phyloP scores from a whole-genome alignment of 2,329 filamentous ascomycete genomes.

The Aplosporella prunicola region DNA sequence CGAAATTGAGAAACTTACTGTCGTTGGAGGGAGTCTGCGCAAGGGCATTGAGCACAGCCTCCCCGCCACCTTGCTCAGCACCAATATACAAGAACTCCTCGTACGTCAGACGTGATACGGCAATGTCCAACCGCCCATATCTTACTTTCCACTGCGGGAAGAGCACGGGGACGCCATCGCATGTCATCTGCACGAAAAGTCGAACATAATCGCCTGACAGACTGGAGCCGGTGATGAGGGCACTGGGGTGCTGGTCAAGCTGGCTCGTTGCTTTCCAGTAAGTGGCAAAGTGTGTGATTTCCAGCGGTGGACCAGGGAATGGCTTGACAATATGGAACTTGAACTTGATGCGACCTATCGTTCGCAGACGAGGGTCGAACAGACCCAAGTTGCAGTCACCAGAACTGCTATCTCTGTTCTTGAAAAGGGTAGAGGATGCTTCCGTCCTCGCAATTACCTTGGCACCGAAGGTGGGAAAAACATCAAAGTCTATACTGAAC shows the following conservation, averaged over 20 bases:
- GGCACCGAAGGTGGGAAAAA: constrained; percentile 93
- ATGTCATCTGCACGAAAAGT: constrained; percentile 83
- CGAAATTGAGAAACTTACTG: constrained; percentile 9
- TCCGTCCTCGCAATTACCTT: constrained; percentile 96
- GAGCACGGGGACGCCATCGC: constrained; percentile 75
- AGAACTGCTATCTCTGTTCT: constrained; percentile 61
- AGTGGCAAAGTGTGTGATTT: constrained; percentile 96
- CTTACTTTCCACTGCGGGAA: constrained; percentile 77
- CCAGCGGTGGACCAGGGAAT: constrained; percentile 81
- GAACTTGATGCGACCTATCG: constrained; percentile 90
- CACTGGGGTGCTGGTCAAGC: constrained; percentile 72
- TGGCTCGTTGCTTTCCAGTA: constrained; percentile 99
- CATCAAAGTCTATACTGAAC: constrained; percentile 93
- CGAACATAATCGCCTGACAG: constrained; percentile 91
- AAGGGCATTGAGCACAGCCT: constrained; percentile 18
- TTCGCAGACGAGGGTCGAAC: constrained; percentile 82
- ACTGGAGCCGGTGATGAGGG: constrained; percentile 89
- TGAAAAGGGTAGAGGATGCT: constrained; percentile 79
- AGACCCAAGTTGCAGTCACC: constrained; percentile 77
- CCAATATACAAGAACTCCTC: constrained; percentile 55
- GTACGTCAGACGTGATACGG: constrained; percentile 68
- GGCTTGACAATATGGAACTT: constrained; percentile 94
- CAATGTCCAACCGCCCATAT: constrained; percentile 68
- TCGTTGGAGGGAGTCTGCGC: constrained; percentile 21
- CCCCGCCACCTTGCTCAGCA: constrained; percentile 21